Conservation (phyloP, 805 yeast genomes). For the Ogataea ganodermae region DNA sequence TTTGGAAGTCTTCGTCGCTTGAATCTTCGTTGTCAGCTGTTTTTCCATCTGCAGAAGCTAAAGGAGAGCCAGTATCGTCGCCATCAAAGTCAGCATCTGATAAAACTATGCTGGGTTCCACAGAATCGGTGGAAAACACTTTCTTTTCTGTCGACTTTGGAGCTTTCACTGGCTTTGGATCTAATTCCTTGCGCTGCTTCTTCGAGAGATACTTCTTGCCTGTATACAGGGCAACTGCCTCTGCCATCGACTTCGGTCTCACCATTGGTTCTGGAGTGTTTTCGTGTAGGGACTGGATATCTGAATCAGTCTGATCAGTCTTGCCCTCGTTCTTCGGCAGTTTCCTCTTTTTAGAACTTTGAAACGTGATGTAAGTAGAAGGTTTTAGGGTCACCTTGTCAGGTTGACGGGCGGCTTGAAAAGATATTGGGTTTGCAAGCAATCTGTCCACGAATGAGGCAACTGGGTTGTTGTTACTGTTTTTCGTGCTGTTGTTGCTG, state of each 20-base stretch:
- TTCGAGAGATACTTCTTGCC: slow-evolving; percentile 55
- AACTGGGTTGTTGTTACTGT: slow-evolving; percentile 13
- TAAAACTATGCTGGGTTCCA: slow-evolving; percentile 5
- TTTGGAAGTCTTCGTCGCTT: slow-evolving; percentile 31
- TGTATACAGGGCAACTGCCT: slow-evolving; percentile 59
- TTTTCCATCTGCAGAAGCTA: slow-evolving; percentile 3
- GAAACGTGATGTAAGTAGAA: slow-evolving; percentile 46
- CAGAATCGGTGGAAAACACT: background rate
- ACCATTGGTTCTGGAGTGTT: slow-evolving; percentile 19
- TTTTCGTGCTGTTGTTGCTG: slow-evolving; percentile 6
- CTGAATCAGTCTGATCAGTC: background rate
- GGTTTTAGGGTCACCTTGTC: slow-evolving; percentile 50
- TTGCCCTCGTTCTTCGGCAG: slow-evolving; percentile 2
- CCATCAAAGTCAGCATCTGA: slow-evolving; percentile 17
- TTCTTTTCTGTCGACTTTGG: background rate
- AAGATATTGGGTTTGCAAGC: slow-evolving; percentile 60
- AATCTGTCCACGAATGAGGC: slow-evolving; percentile 66
- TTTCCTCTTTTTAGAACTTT: slow-evolving; percentile 20
- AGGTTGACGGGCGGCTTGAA: slow-evolving; percentile 60
- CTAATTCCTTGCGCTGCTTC: slow-evolving; percentile 39
- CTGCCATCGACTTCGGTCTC: slow-evolving; percentile 52
- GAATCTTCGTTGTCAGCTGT: slow-evolving; percentile 28
- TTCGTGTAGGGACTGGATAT: background rate
- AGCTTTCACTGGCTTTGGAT: slow-evolving; percentile 26
- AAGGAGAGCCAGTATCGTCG: background rate